These are phyloP conservation scores for Meyerozyma sp. DNA, from an alignment of 1,139 yeast species.

Conservation along the genomic window DNA sequence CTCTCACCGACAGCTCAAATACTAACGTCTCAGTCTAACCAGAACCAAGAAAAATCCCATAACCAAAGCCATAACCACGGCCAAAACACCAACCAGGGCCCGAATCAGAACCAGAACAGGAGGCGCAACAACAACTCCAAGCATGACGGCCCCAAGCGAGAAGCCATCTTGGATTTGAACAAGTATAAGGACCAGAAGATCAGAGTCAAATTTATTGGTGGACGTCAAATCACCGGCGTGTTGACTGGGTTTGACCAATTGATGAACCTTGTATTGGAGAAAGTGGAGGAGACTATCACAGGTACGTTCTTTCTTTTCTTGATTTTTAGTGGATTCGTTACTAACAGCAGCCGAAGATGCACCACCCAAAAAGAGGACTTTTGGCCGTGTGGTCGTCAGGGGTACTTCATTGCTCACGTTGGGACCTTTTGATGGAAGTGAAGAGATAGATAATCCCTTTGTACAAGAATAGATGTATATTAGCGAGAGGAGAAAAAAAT, in stretches of 20 bases:
- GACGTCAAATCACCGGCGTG: conserved; percentile 70
- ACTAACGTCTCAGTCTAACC: neutral
- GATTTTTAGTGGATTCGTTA: conserved; percentile 22
- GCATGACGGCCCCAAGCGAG: conserved; percentile 78
- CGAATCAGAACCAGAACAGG: conserved; percentile 13
- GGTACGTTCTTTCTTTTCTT: conserved; percentile 29
- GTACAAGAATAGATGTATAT: conserved; percentile 11
- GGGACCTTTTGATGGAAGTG: conserved; percentile 82
- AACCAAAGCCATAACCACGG: conserved; percentile 3
- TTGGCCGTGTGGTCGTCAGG: conserved; percentile 72
- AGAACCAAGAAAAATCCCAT: neutral
- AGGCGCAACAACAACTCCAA: conserved; percentile 25
- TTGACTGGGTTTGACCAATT: conserved; percentile 89
- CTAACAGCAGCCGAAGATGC: conserved; percentile 49
- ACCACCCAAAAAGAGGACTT: conserved; percentile 50
- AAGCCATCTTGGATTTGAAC: conserved; percentile 79
- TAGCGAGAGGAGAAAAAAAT: neutral
- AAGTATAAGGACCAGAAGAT: conserved; percentile 72
- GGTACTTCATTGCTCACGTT: conserved; percentile 79
- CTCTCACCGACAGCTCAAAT: neutral
- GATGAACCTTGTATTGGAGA: conserved; percentile 88
- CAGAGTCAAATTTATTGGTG: conserved; percentile 82
- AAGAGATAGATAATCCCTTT: conserved; percentile 72
- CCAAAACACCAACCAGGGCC: neutral
- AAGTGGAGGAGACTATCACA: conserved; percentile 66